A percentile compares a stretch with the other conserved stretches of the same genome.
Conservation (phyloP, 345 rosid species). For the Corymbia maculata region DNA sequence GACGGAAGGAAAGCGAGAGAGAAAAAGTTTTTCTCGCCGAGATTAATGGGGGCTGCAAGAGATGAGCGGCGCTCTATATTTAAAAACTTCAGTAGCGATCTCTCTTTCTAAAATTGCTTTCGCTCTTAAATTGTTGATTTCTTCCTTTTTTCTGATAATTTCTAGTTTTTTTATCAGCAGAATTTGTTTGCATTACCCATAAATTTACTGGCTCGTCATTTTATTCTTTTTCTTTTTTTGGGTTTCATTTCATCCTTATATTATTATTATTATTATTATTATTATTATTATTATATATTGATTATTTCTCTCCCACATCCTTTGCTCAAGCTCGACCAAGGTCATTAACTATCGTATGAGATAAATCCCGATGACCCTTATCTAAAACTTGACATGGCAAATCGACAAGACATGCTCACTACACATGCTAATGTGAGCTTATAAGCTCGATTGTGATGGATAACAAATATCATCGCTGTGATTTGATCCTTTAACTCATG, state of each 20-base stretch:
- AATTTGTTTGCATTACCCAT: not conserved
- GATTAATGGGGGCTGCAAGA: not conserved
- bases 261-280: not conserved
- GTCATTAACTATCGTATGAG: accelerated
- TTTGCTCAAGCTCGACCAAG: accelerated
- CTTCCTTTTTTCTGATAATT: not conserved
- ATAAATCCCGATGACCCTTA: not conserved
- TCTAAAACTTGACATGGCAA: not conserved
- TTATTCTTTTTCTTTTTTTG: not conserved
- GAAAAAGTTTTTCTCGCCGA: not conserved
- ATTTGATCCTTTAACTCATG: not conserved
- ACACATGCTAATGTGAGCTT: accelerated
- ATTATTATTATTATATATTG: not conserved
- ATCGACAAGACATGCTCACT: accelerated
- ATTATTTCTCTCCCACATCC: not conserved
- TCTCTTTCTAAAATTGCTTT: not conserved
- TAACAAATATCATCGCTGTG: not conserved
- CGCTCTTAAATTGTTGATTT: not conserved
- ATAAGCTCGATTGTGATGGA: accelerated
- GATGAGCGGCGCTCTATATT: not conserved
- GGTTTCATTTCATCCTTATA: not conserved
- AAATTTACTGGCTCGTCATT: not conserved
- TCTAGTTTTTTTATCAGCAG: not conserved
- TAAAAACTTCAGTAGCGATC: not conserved
- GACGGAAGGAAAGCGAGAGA: not conserved